A percentile compares a stretch with the other conserved stretches of the same genome.
These are phyloP conservation scores for Rhizoctonia solani DNA, from an alignment of 1,284 basidiomycete species.

Conservation along the genomic window DNA sequence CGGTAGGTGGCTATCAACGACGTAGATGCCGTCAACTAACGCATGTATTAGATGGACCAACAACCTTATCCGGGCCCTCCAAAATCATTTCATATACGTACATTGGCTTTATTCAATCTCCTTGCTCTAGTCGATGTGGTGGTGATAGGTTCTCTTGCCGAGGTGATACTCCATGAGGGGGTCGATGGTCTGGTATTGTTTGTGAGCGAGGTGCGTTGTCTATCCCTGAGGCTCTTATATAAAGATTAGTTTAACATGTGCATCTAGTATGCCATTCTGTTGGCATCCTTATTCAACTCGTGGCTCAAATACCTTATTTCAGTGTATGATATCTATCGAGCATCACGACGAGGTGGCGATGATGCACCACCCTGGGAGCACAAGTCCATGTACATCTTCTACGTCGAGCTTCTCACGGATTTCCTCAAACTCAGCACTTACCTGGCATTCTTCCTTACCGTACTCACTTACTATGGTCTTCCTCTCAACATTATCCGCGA, in stretches of 20 bases:
- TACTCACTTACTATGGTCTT: conserved; percentile 92
- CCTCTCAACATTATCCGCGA: conserved; percentile 96
- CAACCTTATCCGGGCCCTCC: conserved; percentile 84
- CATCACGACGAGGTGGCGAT: conserved; percentile 74
- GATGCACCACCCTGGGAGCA: conserved; percentile 94
- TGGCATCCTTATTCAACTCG: conserved; percentile 78
- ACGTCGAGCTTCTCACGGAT: conserved; percentile 92
- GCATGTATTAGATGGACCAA: conserved; percentile 99
- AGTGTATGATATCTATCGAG: conserved; percentile 78
- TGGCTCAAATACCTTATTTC: conserved; percentile 87
- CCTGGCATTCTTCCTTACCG: conserved; percentile 88
- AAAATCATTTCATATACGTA: conserved; percentile 80
- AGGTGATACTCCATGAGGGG: conserved; percentile 76
- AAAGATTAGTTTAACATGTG: too few relatives aligned
- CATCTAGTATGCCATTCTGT: conserved; percentile 82
- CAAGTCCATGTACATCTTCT: conserved; percentile 97
- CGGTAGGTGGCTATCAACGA: conserved; percentile 76
- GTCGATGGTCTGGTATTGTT: conserved; percentile 92
- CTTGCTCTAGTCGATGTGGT: conserved; percentile 72
- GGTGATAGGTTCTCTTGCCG: conserved; percentile 76
- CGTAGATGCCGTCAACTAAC: too few relatives aligned
- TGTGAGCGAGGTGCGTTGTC: conserved; percentile 78
- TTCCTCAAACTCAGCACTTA: conserved; percentile 93
- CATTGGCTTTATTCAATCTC: conserved; percentile 69
- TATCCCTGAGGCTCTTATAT: neutral